Conservation (phyloP, 176 grass and related monocot genomes). For the Carex parvula region DNA sequence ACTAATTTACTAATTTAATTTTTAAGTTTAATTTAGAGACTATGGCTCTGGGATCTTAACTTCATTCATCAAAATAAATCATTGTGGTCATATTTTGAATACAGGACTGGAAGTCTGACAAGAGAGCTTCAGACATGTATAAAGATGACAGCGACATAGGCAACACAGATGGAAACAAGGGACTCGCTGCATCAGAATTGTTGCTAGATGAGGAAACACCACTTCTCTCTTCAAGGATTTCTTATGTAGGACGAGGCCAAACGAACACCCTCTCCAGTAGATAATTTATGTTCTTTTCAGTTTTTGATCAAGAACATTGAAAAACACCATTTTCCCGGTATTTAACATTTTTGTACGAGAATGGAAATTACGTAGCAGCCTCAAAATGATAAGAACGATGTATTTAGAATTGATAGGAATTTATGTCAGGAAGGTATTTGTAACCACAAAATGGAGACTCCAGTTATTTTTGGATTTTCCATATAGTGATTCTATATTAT, state of each 20-base stretch:
- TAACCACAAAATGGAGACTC: not conserved
- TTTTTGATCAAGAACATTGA: constrained; percentile 28
- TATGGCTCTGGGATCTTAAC: not conserved
- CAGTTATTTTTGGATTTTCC: not conserved
- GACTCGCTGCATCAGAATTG: constrained; percentile 40
- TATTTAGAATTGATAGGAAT: constrained; percentile 13
- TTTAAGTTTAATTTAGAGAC: not conserved
- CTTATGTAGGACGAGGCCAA: constrained; percentile 74
- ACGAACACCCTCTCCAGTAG: constrained; percentile 47
- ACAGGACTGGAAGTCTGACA: constrained; percentile 61
- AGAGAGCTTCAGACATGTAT: constrained; percentile 51
- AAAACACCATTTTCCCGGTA: constrained; percentile 15
- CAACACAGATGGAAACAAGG: constrained; percentile 36
- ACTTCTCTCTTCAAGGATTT: constrained; percentile 59
- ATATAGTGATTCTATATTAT: not conserved
- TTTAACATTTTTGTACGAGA: constrained; percentile 15
- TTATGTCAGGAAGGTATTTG: constrained; percentile 1
- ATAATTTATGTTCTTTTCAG: constrained; percentile 36
- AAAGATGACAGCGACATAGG: constrained; percentile 42
- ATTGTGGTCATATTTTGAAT: constrained; percentile 1
- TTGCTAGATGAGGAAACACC: constrained; percentile 69
- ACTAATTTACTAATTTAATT: not conserved
- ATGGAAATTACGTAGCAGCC: constrained; percentile 2
- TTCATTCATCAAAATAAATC: not conserved
- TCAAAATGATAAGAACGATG: constrained; percentile 5